Percentiles rank a stretch among this genome's conserved stretches.
These are phyloP conservation scores for Zizania latifolia DNA, from an alignment of 176 grass and related monocot genomes.

Conservation along the genomic window DNA sequence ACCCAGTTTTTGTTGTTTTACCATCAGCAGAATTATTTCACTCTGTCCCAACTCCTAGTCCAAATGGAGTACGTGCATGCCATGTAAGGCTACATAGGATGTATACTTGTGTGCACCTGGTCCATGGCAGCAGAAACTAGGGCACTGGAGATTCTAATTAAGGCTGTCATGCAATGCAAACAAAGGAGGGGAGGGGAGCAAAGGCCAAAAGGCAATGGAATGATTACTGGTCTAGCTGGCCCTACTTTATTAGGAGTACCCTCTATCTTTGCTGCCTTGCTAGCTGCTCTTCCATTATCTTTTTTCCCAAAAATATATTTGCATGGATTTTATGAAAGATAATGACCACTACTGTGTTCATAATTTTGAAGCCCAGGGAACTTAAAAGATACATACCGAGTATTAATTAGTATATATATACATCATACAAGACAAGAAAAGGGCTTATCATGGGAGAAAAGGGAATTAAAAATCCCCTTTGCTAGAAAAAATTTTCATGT, in stretches of 20 bases:
- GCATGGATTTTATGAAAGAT: neutral
- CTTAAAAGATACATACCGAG: neutral
- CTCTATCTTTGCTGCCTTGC: constrained; percentile 15
- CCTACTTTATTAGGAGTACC: constrained; percentile 34
- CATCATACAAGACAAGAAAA: neutral
- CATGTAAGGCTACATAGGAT: neutral
- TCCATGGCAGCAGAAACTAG: constrained; percentile 43
- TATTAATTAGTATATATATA: neutral
- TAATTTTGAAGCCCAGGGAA: neutral
- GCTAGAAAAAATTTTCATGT: neutral
- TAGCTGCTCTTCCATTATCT: constrained; percentile 3
- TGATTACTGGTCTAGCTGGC: constrained; percentile 51
- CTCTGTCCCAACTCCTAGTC: neutral
- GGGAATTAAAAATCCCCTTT: neutral
- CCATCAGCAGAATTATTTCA: neutral
- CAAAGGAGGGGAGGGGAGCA: constrained; percentile 30
- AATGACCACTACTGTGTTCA: neutral
- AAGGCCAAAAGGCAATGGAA: constrained; percentile 47
- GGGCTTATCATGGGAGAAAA: neutral
- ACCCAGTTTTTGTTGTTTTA: neutral
- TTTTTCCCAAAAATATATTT: neutral
- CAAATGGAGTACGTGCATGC: neutral
- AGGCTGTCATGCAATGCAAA: constrained; percentile 49
- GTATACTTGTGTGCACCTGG: constrained; percentile 24
- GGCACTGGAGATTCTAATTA: constrained; percentile 23